Percentiles rank a stretch among this genome's conserved stretches.
Evolutionary conservation across 2,329 filamentous ascomycete species (phyloP).

Genomic region (Apiospora saccharicola): DNA sequence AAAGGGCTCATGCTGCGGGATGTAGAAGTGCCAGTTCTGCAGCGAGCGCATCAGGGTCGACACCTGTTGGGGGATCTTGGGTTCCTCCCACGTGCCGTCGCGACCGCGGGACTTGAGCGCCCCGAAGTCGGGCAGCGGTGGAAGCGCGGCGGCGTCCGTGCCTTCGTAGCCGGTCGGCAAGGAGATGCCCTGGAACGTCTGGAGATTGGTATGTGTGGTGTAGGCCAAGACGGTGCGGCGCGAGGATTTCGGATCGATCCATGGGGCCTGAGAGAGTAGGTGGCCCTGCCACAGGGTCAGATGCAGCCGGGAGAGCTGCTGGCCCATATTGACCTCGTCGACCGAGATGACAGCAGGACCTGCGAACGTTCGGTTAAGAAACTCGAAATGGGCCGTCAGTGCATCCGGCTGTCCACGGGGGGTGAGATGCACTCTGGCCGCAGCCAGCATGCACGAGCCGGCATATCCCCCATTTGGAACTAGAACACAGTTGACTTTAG

Average conservation of each 20-base stretch:
- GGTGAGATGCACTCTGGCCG: slow-evolving; percentile 32
- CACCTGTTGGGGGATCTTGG: slow-evolving; percentile 27
- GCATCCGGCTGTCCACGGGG: slow-evolving; percentile 29
- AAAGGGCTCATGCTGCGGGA: slow-evolving; percentile 26
- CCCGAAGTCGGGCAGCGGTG: slow-evolving; percentile 31
- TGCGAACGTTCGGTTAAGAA: slow-evolving; percentile 28
- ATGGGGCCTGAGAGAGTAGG: slow-evolving; percentile 27
- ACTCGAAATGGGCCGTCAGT: slow-evolving; percentile 35
- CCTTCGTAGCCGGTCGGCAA: slow-evolving; percentile 30
- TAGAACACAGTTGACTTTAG: slow-evolving; percentile 19
- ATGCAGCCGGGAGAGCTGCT: slow-evolving; percentile 35
- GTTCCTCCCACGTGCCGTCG: slow-evolving; percentile 35
- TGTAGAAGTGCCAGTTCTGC: slow-evolving; percentile 32
- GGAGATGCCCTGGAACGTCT: slow-evolving; percentile 25
- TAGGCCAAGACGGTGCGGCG: slow-evolving; percentile 30
- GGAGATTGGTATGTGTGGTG: slow-evolving; percentile 29
- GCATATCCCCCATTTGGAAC: slow-evolving; percentile 41
- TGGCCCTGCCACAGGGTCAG: slow-evolving; percentile 36
- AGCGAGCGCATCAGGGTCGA: slow-evolving; percentile 30
- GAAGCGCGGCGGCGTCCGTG: slow-evolving; percentile 22
- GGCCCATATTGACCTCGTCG: slow-evolving; percentile 37
- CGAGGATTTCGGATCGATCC: slow-evolving; percentile 28
- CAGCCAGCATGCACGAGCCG: slow-evolving; percentile 35
- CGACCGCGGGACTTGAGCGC: slow-evolving; percentile 23
- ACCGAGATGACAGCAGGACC: slow-evolving; percentile 34